Percentiles rank a stretch among this genome's conserved stretches.
These are phyloP conservation scores for Gillenia trifoliata DNA, from an alignment of 306 rosid genomes.

Conservation along the genomic window DNA sequence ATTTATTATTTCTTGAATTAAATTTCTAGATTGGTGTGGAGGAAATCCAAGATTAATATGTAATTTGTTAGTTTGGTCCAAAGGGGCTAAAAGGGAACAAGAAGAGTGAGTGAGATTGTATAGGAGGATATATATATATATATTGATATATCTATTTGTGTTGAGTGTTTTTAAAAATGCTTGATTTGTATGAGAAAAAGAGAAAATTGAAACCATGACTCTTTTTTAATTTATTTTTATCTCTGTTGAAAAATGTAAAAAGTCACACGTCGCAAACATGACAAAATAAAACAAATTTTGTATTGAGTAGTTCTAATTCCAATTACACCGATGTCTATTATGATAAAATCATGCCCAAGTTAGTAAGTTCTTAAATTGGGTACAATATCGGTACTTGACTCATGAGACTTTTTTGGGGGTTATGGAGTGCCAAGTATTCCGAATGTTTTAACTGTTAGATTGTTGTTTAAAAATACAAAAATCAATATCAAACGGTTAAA, in stretches of 20 bases:
- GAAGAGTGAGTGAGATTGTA: constrained; percentile 55
- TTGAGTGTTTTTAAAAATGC: constrained; percentile 6
- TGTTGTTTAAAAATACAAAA: too few relatives aligned
- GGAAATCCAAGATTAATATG: constrained; percentile 12
- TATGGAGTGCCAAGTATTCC: too few relatives aligned
- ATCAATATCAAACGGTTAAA: too few relatives aligned
- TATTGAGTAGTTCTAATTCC: too few relatives aligned
- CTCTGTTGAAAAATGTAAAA: neutral
- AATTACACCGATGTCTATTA: neutral
- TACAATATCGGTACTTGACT: neutral
- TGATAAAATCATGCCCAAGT: neutral
- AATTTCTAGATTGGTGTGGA: constrained; percentile 35
- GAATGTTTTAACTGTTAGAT: too few relatives aligned
- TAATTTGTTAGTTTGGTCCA: constrained; percentile 52
- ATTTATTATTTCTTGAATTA: neutral
- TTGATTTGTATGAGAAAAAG: constrained; percentile 26
- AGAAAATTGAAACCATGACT: neutral
- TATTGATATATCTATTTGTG: constrained; percentile 12
- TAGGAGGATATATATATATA: constrained; percentile 51
- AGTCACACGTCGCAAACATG: neutral
- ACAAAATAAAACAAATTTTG: too few relatives aligned
- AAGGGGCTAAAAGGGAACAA: constrained; percentile 47
- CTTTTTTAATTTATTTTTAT: too few relatives aligned
- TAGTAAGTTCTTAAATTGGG: neutral
- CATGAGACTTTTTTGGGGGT: too few relatives aligned